Percentiles rank a stretch among this genome's conserved stretches.
Conservation (phyloP, 2,329 filamentous ascomycete genomes). For the Chrysosporium queenslandicum region DNA sequence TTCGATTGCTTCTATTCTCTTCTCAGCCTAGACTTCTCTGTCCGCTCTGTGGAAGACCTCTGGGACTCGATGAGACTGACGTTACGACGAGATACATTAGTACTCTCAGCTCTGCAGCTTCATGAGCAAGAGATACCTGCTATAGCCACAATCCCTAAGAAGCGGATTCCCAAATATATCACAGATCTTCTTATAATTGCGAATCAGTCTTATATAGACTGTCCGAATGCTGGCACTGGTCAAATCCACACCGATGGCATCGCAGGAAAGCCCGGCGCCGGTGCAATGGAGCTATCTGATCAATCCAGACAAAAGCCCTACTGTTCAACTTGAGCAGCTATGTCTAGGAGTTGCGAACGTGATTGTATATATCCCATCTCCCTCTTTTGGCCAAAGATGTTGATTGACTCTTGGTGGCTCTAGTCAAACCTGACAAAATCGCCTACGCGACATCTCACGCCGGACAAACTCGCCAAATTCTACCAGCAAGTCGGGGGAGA, state of each 20-base stretch:
- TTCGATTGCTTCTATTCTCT: not conserved
- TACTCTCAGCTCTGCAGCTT: not conserved
- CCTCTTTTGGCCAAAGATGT: not conserved
- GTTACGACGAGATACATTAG: not conserved
- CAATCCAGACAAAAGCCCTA: conserved; percentile 56
- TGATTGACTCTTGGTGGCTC: conserved; percentile 5
- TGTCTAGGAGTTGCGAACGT: conserved; percentile 58
- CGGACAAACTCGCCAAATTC: conserved; percentile 63
- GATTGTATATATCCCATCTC: conserved; percentile 47
- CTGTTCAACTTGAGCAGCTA: conserved; percentile 56
- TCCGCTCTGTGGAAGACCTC: not conserved
- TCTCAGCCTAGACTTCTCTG: not conserved
- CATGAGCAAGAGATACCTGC: not conserved
- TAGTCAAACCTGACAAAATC: conserved; percentile 21
- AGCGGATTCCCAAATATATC: too few relatives aligned
- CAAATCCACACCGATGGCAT: conserved; percentile 21
- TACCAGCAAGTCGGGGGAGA: conserved; percentile 66
- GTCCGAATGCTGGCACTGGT: conserved; percentile 11
- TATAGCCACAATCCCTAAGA: not conserved
- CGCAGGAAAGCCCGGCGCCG: conserved; percentile 19
- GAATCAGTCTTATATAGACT: not conserved
- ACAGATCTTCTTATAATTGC: not conserved
- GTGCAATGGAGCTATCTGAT: conserved; percentile 54
- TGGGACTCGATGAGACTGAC: not conserved
- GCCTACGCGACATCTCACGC: conserved; percentile 39